Conservation (phyloP, 768 basidiomycete genomes). For the Boletus eberwhitei region DNA sequence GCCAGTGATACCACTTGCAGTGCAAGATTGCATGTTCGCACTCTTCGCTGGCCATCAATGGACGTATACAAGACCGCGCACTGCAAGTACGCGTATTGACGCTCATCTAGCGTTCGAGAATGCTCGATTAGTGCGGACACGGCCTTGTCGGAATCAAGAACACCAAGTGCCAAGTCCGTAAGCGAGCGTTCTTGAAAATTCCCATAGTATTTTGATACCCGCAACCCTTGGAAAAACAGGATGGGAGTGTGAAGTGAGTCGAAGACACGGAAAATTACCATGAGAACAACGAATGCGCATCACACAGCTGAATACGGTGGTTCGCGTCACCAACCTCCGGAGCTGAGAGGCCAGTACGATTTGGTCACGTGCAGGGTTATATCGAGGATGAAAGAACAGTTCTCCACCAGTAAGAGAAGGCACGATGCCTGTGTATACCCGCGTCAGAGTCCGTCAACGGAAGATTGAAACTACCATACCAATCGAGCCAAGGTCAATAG, state of each 20-base stretch:
- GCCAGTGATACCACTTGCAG: conserved; percentile 78
- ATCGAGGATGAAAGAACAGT: conserved; percentile 90
- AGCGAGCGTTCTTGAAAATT: conserved; percentile 66
- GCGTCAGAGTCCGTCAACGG: conserved; percentile 6
- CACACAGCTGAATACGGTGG: conserved; percentile 75
- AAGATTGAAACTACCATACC: conserved; percentile 40
- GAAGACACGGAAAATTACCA: conserved; percentile 44
- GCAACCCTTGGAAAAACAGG: conserved; percentile 46
- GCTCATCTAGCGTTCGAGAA: conserved; percentile 61
- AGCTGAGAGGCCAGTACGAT: conserved; percentile 72
- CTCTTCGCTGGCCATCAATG: conserved; percentile 69
- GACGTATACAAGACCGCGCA: conserved; percentile 88
- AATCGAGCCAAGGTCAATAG: conserved; percentile 85
- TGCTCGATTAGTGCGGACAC: conserved; percentile 76
- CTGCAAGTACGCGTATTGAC: conserved; percentile 76
- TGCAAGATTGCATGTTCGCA: conserved; percentile 83
- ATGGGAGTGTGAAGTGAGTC: conserved; percentile 6
- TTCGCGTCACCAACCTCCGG: conserved; percentile 60
- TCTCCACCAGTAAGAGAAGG: conserved; percentile 83
- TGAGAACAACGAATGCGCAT: conserved; percentile 82
- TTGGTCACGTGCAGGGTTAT: conserved; percentile 65
- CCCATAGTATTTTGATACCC: conserved; percentile 62
- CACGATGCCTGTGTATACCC: conserved; percentile 47
- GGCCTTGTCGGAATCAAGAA: conserved; percentile 78
- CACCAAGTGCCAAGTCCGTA: conserved; percentile 76